Evolutionary conservation across 495 filamentous ascomycete species (phyloP).

Genomic region (Glarea lozoyensis): DNA sequence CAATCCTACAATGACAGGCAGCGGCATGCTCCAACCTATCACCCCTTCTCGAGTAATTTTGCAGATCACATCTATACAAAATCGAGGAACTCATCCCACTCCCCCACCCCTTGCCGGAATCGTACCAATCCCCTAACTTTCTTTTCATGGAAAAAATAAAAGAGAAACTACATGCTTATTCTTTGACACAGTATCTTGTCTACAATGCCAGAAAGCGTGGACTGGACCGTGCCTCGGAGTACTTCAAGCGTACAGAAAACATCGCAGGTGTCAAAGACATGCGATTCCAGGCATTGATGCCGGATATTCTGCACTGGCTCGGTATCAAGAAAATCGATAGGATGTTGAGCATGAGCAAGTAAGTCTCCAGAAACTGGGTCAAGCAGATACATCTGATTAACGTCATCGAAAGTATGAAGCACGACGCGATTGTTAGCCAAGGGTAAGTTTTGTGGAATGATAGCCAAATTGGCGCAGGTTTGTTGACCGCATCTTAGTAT

Average conservation of each 20-base stretch:
- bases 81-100: constrained; percentile 11
- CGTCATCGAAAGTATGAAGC: constrained; percentile 67
- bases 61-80: constrained; percentile 8
- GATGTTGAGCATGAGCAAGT: constrained; percentile 98
- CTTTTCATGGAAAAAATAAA: constrained; percentile 4
- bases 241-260: constrained; percentile 94
- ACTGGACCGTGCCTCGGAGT: constrained; percentile 85
- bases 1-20: constrained; percentile 6
- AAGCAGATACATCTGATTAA: constrained; percentile 9
- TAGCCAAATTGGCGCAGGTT: neutral
- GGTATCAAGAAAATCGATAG: constrained; percentile 98
- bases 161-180: constrained; percentile 10
- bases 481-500: constrained; percentile 41
- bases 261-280: constrained; percentile 97
- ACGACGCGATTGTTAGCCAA: constrained; percentile 94
- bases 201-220: constrained; percentile 92
- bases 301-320: constrained; percentile 95
- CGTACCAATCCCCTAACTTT: constrained; percentile 2
- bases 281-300: constrained; percentile 99
- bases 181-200: constrained; percentile 55
- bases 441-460: constrained; percentile 43
- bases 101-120: constrained; percentile 8
- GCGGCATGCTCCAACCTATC: constrained; percentile 19
- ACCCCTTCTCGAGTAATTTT: constrained; percentile 10
- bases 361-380: constrained; percentile 24